Evolutionary conservation across 805 yeast genomes (phyloP), one percentile per base, ranked within the genome.

Genomic region (Maudiozyma saulgeensis): DNA sequence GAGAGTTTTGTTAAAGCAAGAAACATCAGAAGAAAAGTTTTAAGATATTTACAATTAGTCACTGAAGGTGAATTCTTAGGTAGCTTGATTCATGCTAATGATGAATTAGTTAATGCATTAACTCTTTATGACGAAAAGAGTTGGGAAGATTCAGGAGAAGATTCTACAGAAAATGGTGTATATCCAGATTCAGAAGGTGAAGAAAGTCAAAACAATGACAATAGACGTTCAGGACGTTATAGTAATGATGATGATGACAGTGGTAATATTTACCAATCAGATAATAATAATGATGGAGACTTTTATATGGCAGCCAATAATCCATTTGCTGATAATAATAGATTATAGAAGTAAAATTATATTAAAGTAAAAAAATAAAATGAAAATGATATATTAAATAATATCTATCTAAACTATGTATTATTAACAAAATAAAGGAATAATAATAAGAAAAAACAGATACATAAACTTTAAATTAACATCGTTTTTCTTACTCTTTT

Each of bases 31-130:
- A 76, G 96, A 51, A 82, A 80, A 58, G 80, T 93, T 15, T 72
- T 93, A 54, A 72, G 88, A 53, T 89, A 89, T 63, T 74, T 93
- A 55, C 98, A 93, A 67, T 73, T 79, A 46, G 87, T 89, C 40
- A 84, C 87, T 41, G 81, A 81, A 51, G 97, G 90, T 54, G 96
- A 87, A 59, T 84, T 81, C 53, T 68, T 93, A 53, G 98, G 97
- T n/a, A 77, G 87, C 42, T 74, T 93, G 53, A 79, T 93, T 50
- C 83, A 80, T 57, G 95, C 96, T 43, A 93, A 93, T 63, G 99
- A 93, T 58, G 90, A 87, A 63, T 75, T 93, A 52, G 95, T 93
- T 6, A 70, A 71, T 4, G 83, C 89, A 0, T 74, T 93, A 58
- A 79, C 80, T 56, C 68, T 72, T 47, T 90, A 80, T 63, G 96